Base-by-base conservation (phyloP, 345 rosid species). In the Brassica incana region DNA sequence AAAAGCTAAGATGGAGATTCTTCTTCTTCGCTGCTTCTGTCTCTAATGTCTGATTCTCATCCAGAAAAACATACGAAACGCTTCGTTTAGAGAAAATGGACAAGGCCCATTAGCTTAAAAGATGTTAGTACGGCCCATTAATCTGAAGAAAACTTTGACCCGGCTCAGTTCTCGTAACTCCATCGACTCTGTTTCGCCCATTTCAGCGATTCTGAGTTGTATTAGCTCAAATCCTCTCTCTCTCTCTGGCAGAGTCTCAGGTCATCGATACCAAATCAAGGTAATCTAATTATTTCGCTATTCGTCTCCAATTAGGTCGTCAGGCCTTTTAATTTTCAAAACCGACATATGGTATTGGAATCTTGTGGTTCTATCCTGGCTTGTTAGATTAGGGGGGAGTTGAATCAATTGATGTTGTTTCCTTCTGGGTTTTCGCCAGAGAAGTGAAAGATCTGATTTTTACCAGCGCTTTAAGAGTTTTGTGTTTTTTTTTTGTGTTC, bases 401-500 rank as follows among this genome's bases (percentile, higher is more conserved):
- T 69, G 74, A 69, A 32, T 63, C 67, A 30, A 14, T 6, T 68
- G 38, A 36, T 38, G 5, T 54, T 10, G 6, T 29, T 32, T 59
- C 6, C 58, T 67, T 33, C 1, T 66, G 78, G 69, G 69, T 3
- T 65, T 66, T 45, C 10, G 32, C 56, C 40, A 30, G 18, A 32
- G n/a, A 67, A 0, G 20, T 48, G 11, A 74, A 80, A 74, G 60
- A 33, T 50, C 4, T 74, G 71, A 50, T 73, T 52, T 79, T 79
- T 79, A 52, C 18, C 8, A 25, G 23, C 18, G 3, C n/a, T 33
- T 62, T 8, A 32, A 27, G 43, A 9, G 45, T 11, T 74, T 45
- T 0, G 16, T 70, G 16, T n/a, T 10, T 6, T 50, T 2, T 48
- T 30, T 69, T 16, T 38, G 15, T 48, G 5, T 4, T 5, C n/a